Evolutionary conservation across 1,139 yeast species (phyloP).

Genomic region (Pichia sp.): DNA sequence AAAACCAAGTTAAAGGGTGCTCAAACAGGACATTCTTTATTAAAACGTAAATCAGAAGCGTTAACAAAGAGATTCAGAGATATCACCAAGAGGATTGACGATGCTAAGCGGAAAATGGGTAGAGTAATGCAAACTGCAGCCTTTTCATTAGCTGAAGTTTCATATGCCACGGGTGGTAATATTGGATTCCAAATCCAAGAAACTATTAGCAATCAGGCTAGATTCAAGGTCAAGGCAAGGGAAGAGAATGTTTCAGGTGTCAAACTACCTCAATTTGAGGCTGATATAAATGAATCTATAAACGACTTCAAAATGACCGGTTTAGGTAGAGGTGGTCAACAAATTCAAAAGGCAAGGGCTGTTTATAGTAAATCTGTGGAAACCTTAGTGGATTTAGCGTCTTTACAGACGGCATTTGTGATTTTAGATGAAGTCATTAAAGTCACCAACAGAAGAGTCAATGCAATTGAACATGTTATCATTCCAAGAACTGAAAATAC

Average conservation of each 20-base stretch:
- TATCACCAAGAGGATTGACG: slow-evolving; percentile 88
- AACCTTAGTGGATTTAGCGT: slow-evolving; percentile 90
- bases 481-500: slow-evolving; percentile 97
- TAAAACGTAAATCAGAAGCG: slow-evolving; percentile 95
- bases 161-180: slow-evolving; percentile 89
- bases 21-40: slow-evolving; percentile 86
- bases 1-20: slow-evolving; percentile 95
- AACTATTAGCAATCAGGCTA: slow-evolving; percentile 70
- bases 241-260: slow-evolving; percentile 98
- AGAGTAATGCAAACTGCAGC: slow-evolving; percentile 98
- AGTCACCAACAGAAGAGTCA: slow-evolving; percentile 96
- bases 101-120: slow-evolving; percentile 96
- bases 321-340: slow-evolving; percentile 97
- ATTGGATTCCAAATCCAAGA: slow-evolving; percentile 94
- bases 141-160: slow-evolving; percentile 92
- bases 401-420: slow-evolving; percentile 91
- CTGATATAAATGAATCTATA: slow-evolving; percentile 71
- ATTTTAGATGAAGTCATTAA: slow-evolving; percentile 95
- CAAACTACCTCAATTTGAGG: slow-evolving; percentile 84
- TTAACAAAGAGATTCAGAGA: slow-evolving; percentile 93
- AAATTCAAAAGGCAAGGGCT: slow-evolving; percentile 87
- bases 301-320: slow-evolving; percentile 96
- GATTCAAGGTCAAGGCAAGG: slow-evolving; percentile 84
- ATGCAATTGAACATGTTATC: slow-evolving; percentile 97
- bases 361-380: slow-evolving; percentile 95